Percentiles rank a stretch among this genome's conserved stretches.
Conservation (phyloP, 2,329 filamentous ascomycete genomes). For the Botrytis galanthina region DNA sequence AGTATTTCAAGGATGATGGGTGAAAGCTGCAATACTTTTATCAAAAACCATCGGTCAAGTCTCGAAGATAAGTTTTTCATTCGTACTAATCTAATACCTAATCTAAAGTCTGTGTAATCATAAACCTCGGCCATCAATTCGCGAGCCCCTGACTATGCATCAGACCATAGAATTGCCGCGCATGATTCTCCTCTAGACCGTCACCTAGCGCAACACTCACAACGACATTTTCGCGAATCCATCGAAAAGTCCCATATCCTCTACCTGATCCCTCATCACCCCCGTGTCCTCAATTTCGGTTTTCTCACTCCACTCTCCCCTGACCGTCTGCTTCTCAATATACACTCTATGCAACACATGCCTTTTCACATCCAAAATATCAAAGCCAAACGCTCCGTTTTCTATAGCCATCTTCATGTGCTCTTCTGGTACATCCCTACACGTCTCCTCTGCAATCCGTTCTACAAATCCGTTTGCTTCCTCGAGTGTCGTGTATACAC, state of each 20-base stretch:
- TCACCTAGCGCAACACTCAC: background rate
- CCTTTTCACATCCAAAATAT: conserved; percentile 1
- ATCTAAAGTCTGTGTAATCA: background rate
- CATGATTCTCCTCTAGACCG: too few species aligned
- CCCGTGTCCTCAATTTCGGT: background rate
- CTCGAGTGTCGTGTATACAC: background rate
- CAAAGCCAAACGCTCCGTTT: conserved; percentile 1
- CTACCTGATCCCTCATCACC: background rate
- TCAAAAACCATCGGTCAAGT: background rate
- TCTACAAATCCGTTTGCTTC: conserved; percentile 9
- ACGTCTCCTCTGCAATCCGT: background rate
- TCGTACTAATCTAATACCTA: background rate
- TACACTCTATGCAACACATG: conserved; percentile 1
- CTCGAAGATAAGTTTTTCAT: background rate
- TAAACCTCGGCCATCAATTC: background rate
- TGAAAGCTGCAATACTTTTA: background rate
- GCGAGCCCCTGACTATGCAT: background rate
- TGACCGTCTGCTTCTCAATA: background rate
- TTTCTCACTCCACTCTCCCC: conserved; percentile 4
- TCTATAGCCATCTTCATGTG: background rate
- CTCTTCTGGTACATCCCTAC: background rate
- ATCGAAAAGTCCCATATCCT: background rate
- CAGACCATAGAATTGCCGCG: background rate
- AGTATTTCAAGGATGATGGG: background rate
- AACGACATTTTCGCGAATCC: conserved; percentile 4